A percentile compares a stretch with the other conserved stretches of the same genome.
These are phyloP conservation scores for Syncephalastrum racemosum DNA, from an alignment of 371 early-diverging fungal species.

Conservation along the genomic window DNA sequence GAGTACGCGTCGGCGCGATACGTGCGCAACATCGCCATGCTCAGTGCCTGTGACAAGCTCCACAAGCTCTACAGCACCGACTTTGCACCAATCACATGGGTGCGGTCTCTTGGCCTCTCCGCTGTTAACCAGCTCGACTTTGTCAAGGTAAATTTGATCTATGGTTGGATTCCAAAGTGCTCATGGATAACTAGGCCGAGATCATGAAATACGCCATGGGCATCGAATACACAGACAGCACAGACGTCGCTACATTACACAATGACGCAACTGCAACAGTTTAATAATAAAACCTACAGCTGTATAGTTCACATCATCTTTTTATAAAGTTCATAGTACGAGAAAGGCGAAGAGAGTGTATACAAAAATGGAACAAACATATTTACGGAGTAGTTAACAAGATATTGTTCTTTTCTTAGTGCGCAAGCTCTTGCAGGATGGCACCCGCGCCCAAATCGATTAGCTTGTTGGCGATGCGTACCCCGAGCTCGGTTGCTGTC, in stretches of 20 bases:
- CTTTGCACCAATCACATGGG: constrained; percentile 57
- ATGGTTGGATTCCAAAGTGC: not conserved
- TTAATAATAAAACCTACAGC: too few relatives aligned
- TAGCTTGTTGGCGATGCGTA: constrained; percentile 27
- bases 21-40: constrained; percentile 78
- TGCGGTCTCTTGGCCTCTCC: constrained; percentile 69
- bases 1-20: constrained; percentile 81
- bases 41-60: constrained; percentile 80
- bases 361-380: too few relatives aligned
- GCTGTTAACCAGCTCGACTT: constrained; percentile 58
- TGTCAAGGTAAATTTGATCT: constrained; percentile 49
- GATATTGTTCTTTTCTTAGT: too few relatives aligned
- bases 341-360: too few relatives aligned
- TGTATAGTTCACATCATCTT: too few relatives aligned
- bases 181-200: constrained; percentile 35
- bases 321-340: too few relatives aligned
- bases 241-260: not conserved
- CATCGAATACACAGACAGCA: constrained; percentile 34
- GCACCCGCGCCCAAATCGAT: constrained; percentile 32
- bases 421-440: constrained; percentile 26
- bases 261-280: too few relatives aligned
- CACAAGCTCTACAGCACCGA: constrained; percentile 76
- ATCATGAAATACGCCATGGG: constrained; percentile 69
- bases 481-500: constrained; percentile 28
- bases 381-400: too few relatives aligned